phyloP scores from a whole-genome alignment of 495 filamentous ascomycete species.

The Daldinia vernicosa region DNA sequence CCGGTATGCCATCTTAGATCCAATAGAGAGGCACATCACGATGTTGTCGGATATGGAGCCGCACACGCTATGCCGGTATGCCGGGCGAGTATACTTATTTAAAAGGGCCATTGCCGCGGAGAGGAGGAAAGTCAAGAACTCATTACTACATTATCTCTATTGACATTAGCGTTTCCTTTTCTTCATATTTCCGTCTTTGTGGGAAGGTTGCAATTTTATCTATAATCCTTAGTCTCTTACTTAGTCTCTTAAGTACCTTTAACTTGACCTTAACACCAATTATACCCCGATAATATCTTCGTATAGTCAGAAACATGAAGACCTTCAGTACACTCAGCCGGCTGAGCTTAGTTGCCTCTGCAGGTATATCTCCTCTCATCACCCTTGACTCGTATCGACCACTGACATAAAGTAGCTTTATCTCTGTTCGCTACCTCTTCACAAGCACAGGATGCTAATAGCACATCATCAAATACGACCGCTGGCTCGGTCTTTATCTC shows the following conservation, averaged over 20 bases:
- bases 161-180: conserved; percentile 8
- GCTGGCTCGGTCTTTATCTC: conserved; percentile 50
- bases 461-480: conserved; percentile 18
- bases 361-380: conserved; percentile 6
- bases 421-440: conserved; percentile 26
- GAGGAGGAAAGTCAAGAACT: neutral
- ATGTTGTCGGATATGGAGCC: conserved; percentile 4
- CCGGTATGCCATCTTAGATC: conserved; percentile 9
- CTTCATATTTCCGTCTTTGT: conserved; percentile 21
- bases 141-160: neutral
- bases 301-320: conserved; percentile 21
- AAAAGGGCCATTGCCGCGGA: conserved; percentile 11
- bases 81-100: neutral
- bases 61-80: neutral
- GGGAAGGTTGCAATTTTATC: conserved; percentile 5
- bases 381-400: neutral
- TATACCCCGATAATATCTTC: neutral
- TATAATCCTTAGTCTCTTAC: conserved; percentile 14
- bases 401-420: conserved; percentile 20
- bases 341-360: conserved; percentile 34
- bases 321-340: conserved; percentile 28
- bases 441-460: conserved; percentile 30
- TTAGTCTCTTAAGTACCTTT: neutral
- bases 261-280: neutral
- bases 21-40: conserved; percentile 27